Base-by-base conservation (phyloP, 768 basidiomycete genomes). In the Auricularia sp. region DNA sequence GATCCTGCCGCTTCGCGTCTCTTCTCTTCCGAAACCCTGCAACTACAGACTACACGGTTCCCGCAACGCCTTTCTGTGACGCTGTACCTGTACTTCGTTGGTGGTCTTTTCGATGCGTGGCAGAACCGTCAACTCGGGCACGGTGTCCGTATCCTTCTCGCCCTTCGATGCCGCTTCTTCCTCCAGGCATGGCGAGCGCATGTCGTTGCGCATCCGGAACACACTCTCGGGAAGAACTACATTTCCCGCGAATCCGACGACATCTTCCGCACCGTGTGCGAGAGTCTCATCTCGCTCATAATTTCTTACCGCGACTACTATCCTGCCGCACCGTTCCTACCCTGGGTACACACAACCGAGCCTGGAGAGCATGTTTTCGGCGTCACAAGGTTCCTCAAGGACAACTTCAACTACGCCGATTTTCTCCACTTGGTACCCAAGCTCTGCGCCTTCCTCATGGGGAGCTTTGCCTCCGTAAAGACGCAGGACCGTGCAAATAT, bases 1-100 rank as follows among this genome's bases (percentile, higher is more conserved):
- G 78, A 82, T 66, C 72, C 69, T 64, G 80, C 80, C 0, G 80
- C 80, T 0, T 63, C 73, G 3, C 72, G 76, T 0, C 66, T 81
- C 0, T 79, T 80, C 64, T 79, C 76, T 4, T 74, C 76, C 0
- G 65, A 66, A 3, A 67, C 70, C 0, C 69, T 81, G 1, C 36
- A 73, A 10, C 75, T 62, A 12, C 36, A 74, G 8, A 59, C 64
- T 2, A 60, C 72, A 0, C 60, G 71, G 14, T 67, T 73, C 63
- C 72, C 76, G 0, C 70, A 76, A 2, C 53, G 69, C 0, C 23
- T 67, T 0, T 77, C 74, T 1, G 21, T 67, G 0, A 70, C 72
- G 16, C 68, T 76, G 1, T 81, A 76, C 64, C 72, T 80, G 1
- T 81, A 81, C 62, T 66, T 80, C 16, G 29, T 67, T 3, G 70